phyloP scores from a whole-genome alignment of 495 filamentous ascomycete species.

The Tuber brumale region DNA sequence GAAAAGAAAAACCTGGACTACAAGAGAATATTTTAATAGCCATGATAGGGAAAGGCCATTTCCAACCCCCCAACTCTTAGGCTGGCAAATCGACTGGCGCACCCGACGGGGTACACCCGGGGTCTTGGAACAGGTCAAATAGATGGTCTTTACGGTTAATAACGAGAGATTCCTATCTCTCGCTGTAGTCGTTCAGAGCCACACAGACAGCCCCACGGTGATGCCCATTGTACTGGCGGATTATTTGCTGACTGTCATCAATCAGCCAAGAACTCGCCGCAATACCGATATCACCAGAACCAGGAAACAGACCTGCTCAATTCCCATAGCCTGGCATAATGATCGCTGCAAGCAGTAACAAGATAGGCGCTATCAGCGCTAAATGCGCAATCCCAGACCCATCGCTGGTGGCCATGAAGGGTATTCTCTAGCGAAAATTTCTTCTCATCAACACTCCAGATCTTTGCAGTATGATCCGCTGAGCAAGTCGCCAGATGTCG shows the following conservation, averaged over 20 bases:
- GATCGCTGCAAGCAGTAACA: slow-evolving; percentile 95
- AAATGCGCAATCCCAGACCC: slow-evolving; percentile 99
- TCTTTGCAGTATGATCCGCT: slow-evolving; percentile 95
- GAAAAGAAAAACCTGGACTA: not conserved
- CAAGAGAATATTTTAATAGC: not conserved
- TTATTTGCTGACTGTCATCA: slow-evolving; percentile 64
- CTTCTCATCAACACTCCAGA: slow-evolving; percentile 78
- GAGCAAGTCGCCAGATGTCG: slow-evolving; percentile 96
- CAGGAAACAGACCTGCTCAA: slow-evolving; percentile 49
- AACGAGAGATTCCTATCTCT: slow-evolving; percentile 44
- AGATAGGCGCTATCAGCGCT: slow-evolving; percentile 93
- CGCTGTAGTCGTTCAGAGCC: slow-evolving; percentile 92
- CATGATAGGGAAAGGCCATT: not conserved
- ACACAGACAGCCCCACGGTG: slow-evolving; percentile 94
- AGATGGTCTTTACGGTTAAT: not conserved
- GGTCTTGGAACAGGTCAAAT: not conserved
- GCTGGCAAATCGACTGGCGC: not conserved
- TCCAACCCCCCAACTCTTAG: not conserved
- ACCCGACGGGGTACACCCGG: not conserved
- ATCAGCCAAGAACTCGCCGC: slow-evolving; percentile 13
- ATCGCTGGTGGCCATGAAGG: slow-evolving; percentile 87
- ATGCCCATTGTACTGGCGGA: slow-evolving; percentile 96
- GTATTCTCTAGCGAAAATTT: slow-evolving; percentile 79
- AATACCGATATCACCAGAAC: not conserved
- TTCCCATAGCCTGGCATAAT: slow-evolving; percentile 97